A percentile compares a stretch with the other conserved stretches of the same genome.
phyloP scores from a whole-genome alignment of 2,329 filamentous ascomycete species.

The Alternaria longipes region DNA sequence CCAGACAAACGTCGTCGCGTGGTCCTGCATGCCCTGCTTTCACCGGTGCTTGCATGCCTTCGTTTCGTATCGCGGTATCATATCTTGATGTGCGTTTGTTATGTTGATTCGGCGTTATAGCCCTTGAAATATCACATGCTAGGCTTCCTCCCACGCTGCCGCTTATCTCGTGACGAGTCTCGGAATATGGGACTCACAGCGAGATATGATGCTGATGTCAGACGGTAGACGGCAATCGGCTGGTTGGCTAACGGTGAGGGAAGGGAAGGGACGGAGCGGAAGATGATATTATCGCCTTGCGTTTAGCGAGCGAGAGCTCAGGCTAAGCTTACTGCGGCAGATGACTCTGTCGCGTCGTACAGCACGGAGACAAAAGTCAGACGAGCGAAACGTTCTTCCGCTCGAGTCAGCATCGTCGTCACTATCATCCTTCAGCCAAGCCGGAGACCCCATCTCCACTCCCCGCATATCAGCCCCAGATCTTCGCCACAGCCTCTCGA shows the following conservation, averaged over 20 bases:
- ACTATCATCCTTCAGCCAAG: neutral
- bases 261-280: conserved; percentile 19
- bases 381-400: neutral
- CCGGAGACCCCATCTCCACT: neutral
- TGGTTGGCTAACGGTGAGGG: conserved; percentile 20
- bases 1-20: conserved; percentile 1
- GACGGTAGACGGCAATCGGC: conserved; percentile 18
- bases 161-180: neutral
- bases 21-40: neutral
- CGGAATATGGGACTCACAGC: neutral
- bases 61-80: neutral
- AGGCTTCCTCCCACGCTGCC: neutral
- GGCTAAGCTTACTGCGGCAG: neutral
- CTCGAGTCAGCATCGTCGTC: neutral
- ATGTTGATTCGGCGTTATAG: neutral
- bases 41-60: neutral
- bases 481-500: neutral
- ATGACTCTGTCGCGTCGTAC: neutral
- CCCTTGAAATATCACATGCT: neutral
- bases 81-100: neutral
- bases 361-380: too few relatives aligned
- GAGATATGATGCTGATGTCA: conserved; percentile 23
- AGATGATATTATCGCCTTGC: neutral
- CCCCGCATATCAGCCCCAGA: conserved; percentile 12
- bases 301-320: neutral